Evolutionary conservation across 495 filamentous ascomycete genomes (phyloP).

Genomic region (Evansstolkia leycettana): DNA sequence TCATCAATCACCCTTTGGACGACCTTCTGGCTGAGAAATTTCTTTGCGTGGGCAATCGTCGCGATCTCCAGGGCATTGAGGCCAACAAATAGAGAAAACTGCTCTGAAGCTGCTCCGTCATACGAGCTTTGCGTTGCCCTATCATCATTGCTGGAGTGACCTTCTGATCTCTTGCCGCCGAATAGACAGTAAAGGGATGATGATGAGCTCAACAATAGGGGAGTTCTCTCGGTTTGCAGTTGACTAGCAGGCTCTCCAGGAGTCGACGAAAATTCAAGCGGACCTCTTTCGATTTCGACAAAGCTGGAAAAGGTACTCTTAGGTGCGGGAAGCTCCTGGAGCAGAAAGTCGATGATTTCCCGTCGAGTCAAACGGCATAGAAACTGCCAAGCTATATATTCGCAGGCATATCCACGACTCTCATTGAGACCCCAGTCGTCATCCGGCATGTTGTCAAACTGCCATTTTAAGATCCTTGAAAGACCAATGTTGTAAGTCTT

Average conservation of each 20-base stretch:
- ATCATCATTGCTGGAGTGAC: slow-evolving; percentile 2
- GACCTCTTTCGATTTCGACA: slow-evolving; percentile 16
- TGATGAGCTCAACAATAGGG: slow-evolving; percentile 16
- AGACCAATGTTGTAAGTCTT: no score
- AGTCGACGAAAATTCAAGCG: slow-evolving; percentile 5
- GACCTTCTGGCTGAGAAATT: slow-evolving; percentile 73
- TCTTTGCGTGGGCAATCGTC: slow-evolving; percentile 77
- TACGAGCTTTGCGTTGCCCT: slow-evolving; percentile 4
- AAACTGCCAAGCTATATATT: slow-evolving; percentile 87
- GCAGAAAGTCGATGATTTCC: slow-evolving; percentile 71
- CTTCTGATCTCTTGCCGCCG: slow-evolving; percentile 5
- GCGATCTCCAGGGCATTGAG: slow-evolving; percentile 87
- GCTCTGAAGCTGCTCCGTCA: slow-evolving; percentile 29
- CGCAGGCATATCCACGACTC: slow-evolving; percentile 72
- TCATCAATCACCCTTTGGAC: slow-evolving; percentile 82
- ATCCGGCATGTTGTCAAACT: slow-evolving; percentile 44
- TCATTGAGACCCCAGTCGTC: slow-evolving; percentile 65
- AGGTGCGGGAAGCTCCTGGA: slow-evolving; percentile 57
- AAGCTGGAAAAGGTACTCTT: slow-evolving; percentile 8
- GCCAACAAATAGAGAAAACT: slow-evolving; percentile 55
- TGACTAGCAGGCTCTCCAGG: slow-evolving; percentile 2
- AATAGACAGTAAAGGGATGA: slow-evolving; percentile 15
- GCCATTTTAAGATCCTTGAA: slow-evolving; percentile 65
- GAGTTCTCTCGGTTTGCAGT: slow-evolving; percentile 14
- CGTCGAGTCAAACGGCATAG: slow-evolving; percentile 64